Evolutionary conservation across 108 stramenopile genomes (phyloP).

Genomic region (Fragilaria crotonensis): DNA sequence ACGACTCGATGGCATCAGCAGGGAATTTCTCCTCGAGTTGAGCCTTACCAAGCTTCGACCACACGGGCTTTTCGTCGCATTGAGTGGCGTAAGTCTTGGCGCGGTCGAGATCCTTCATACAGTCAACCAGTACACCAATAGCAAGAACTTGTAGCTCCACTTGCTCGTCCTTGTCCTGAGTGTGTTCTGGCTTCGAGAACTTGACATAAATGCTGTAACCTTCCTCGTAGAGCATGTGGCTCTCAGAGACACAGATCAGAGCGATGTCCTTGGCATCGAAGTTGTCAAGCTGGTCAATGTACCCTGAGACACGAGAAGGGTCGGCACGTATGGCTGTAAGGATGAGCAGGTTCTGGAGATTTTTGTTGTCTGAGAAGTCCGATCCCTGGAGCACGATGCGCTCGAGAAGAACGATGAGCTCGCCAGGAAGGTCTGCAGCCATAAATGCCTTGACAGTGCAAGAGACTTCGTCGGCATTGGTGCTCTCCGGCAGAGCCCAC

Average conservation of each 20-base stretch:
- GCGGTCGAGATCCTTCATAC: slow-evolving; percentile 94
- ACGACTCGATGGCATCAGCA: slow-evolving; percentile 93
- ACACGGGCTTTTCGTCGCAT: slow-evolving; percentile 94
- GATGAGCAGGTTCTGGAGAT: slow-evolving; percentile 99
- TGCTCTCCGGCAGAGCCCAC: slow-evolving; percentile 99
- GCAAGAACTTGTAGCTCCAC: slow-evolving; percentile 95
- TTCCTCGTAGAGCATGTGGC: slow-evolving; percentile 99
- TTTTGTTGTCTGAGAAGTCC: slow-evolving; percentile 99
- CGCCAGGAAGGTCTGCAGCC: slow-evolving; percentile 97
- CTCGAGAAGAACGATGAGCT: slow-evolving; percentile 98
- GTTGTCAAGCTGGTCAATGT: slow-evolving; percentile 99
- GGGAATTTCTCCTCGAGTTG: slow-evolving; percentile 96
- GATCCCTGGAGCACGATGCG: slow-evolving; percentile 98
- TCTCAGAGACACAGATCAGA: slow-evolving; percentile 96
- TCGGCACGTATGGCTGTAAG: slow-evolving; percentile 98
- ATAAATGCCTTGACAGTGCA: slow-evolving; percentile 99
- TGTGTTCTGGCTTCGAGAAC: slow-evolving; percentile 90
- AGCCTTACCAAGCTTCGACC: slow-evolving; percentile 98
- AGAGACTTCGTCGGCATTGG: slow-evolving; percentile 98
- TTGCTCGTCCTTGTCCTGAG: slow-evolving; percentile 85
- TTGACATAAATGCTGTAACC: slow-evolving; percentile 98
- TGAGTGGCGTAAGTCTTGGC: slow-evolving; percentile 97
- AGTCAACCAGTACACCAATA: slow-evolving; percentile 96
- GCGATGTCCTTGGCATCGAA: slow-evolving; percentile 99
- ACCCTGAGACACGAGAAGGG: slow-evolving; percentile 90